Evolutionary conservation across 805 yeast genomes (phyloP).

Genomic region (Metschnikowia kunwiensis): DNA sequence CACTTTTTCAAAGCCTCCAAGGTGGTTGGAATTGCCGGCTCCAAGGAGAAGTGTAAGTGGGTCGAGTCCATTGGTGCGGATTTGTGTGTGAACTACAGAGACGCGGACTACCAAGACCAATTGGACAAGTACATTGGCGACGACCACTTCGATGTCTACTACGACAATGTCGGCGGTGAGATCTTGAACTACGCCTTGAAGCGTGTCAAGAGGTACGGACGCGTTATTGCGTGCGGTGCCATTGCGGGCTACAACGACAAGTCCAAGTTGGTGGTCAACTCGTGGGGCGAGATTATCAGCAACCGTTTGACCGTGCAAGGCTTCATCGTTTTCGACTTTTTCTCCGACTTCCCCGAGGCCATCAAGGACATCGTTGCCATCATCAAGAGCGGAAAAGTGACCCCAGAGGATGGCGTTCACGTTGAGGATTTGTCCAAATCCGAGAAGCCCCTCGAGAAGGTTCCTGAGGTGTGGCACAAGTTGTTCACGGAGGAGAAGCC

Average conservation of each 20-base stretch:
- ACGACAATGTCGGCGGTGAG: slow-evolving; percentile 65
- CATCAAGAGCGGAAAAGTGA: slow-evolving; percentile 41
- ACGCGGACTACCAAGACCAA: slow-evolving; percentile 28
- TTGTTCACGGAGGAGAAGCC: slow-evolving; percentile 21
- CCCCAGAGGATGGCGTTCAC: slow-evolving; percentile 31
- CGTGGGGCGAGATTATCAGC: slow-evolving; percentile 44
- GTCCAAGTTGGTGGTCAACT: slow-evolving; percentile 33
- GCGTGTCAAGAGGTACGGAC: slow-evolving; percentile 39
- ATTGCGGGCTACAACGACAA: slow-evolving; percentile 55
- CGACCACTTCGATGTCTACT: slow-evolving; percentile 50
- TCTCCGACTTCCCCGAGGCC: slow-evolving; percentile 36
- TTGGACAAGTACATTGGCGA: slow-evolving; percentile 37
- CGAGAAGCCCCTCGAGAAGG: slow-evolving; percentile 13
- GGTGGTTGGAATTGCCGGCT: slow-evolving; percentile 63
- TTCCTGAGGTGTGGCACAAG: slow-evolving; percentile 17
- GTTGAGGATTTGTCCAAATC: slow-evolving; percentile 42
- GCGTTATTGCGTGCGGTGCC: slow-evolving; percentile 60
- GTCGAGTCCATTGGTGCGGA: slow-evolving; percentile 57
- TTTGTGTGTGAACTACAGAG: slow-evolving; percentile 53
- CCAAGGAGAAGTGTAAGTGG: slow-evolving; percentile 50
- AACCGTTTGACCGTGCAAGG: slow-evolving; percentile 54
- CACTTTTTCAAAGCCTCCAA: slow-evolving; percentile 49
- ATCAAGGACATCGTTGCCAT: slow-evolving; percentile 32
- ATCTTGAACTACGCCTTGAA: slow-evolving; percentile 45
- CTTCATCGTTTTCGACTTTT: slow-evolving; percentile 48